These are phyloP conservation scores for Colletotrichum sp. DNA, from an alignment of 2,329 filamentous ascomycete species.

Conservation along the genomic window DNA sequence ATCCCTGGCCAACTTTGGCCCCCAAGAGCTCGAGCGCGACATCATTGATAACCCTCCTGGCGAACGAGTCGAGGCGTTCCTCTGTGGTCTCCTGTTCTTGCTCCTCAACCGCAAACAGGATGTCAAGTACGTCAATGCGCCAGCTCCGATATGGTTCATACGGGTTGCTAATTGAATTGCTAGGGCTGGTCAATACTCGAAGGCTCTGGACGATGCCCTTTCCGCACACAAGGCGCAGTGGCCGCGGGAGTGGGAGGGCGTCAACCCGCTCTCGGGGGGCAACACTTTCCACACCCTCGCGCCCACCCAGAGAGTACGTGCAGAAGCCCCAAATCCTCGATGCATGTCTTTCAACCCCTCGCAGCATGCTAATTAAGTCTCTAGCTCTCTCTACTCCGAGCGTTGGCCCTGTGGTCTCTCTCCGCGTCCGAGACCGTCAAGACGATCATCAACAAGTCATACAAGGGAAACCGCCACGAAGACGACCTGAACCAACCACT, in stretches of 20 bases:
- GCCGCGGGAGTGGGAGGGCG: conserved; percentile 81
- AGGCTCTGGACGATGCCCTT: conserved; percentile 93
- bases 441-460: conserved; percentile 81
- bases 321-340: neutral
- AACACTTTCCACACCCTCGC: conserved; percentile 83
- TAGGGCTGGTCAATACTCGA: conserved; percentile 89
- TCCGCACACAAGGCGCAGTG: conserved; percentile 86
- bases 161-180: conserved; percentile 7
- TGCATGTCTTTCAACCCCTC: neutral
- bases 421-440: conserved; percentile 86
- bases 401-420: conserved; percentile 86
- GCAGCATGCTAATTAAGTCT: neutral
- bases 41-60: conserved; percentile 79
- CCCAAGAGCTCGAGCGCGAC: conserved; percentile 92
- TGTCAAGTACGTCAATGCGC: conserved; percentile 76
- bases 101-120: conserved; percentile 98
- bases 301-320: conserved; percentile 77
- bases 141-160: neutral
- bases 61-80: conserved; percentile 83
- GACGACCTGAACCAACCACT: conserved; percentile 82
- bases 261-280: conserved; percentile 82
- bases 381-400: conserved; percentile 82
- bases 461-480: conserved; percentile 87
- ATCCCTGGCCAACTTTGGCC: conserved; percentile 87
- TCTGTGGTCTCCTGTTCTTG: conserved; percentile 87